Conservation (phyloP, 192 early-diverging fungal genomes). For the Phycomyces blakesleeanus region DNA sequence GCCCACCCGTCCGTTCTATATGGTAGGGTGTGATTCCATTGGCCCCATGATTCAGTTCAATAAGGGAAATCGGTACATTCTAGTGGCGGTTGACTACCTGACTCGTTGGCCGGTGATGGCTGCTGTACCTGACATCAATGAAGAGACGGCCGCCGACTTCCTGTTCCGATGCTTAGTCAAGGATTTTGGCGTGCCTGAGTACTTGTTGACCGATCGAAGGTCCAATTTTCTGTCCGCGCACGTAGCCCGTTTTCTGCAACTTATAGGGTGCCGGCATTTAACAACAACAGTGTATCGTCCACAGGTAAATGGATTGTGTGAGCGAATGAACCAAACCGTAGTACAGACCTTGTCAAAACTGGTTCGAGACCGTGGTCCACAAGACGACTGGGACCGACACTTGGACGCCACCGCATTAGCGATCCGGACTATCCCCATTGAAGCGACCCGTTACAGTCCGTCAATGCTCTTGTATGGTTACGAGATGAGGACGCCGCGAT, state of each 20-base stretch:
- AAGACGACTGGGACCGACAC: conserved; percentile 2
- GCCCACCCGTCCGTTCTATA: neutral
- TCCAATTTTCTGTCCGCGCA: conserved; percentile 10
- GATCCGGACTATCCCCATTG: conserved; percentile 14
- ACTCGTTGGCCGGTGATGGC: conserved; percentile 25
- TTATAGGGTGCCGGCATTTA: neutral
- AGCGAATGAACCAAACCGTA: conserved; percentile 22
- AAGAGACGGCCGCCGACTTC: neutral
- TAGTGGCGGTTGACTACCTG: conserved; percentile 24
- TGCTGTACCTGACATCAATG: conserved; percentile 4
- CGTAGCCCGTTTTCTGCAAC: neutral
- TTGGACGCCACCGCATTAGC: conserved; percentile 5
- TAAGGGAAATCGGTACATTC: conserved; percentile 16
- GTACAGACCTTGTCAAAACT: conserved; percentile 23
- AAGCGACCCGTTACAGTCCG: conserved; percentile 10
- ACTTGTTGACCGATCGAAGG: conserved; percentile 18
- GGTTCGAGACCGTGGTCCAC: neutral
- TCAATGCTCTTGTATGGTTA: conserved; percentile 18
- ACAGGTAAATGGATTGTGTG: conserved; percentile 16
- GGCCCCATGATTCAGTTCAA: neutral
- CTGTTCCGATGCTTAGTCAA: neutral
- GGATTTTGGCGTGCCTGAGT: conserved; percentile 12
- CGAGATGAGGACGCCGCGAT: neutral
- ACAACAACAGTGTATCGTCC: conserved; percentile 17
- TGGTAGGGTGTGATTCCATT: conserved; percentile 16